Percentiles rank a stretch among this genome's conserved stretches.
Evolutionary conservation across 805 yeast genomes (phyloP).

Genomic region (Hanseniaspora vineae): DNA sequence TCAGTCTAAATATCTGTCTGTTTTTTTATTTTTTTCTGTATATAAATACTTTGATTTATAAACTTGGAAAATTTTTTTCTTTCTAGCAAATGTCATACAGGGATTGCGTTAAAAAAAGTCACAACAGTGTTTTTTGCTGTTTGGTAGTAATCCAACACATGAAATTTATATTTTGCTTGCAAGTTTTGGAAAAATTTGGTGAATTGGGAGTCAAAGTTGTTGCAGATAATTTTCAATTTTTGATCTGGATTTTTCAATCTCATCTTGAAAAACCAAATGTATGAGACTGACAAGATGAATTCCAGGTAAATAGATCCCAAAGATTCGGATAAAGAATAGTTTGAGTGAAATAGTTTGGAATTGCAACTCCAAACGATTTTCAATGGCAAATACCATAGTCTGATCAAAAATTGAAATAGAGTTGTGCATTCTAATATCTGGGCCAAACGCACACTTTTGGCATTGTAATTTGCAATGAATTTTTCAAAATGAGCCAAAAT

Average conservation of each 20-base stretch:
- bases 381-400: neutral
- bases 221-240: neutral
- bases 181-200: neutral
- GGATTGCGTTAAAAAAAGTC: neutral
- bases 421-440: neutral
- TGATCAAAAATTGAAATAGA: neutral
- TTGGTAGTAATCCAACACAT: neutral
- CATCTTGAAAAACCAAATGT: neutral
- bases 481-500: neutral
- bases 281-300: neutral
- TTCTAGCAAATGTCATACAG: neutral
- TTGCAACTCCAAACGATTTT: neutral
- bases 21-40: neutral
- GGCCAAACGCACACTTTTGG: neutral
- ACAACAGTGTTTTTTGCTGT: neutral
- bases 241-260: neutral
- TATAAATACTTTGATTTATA: neutral
- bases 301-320: neutral
- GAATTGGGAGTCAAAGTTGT: neutral
- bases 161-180: neutral
- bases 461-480: neutral
- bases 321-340: neutral
- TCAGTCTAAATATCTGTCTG: neutral
- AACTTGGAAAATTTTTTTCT: neutral
- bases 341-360: neutral